These are phyloP conservation scores for Wickerhamomyces rabaulensis DNA, from an alignment of 805 yeast species.

Conservation along the genomic window DNA sequence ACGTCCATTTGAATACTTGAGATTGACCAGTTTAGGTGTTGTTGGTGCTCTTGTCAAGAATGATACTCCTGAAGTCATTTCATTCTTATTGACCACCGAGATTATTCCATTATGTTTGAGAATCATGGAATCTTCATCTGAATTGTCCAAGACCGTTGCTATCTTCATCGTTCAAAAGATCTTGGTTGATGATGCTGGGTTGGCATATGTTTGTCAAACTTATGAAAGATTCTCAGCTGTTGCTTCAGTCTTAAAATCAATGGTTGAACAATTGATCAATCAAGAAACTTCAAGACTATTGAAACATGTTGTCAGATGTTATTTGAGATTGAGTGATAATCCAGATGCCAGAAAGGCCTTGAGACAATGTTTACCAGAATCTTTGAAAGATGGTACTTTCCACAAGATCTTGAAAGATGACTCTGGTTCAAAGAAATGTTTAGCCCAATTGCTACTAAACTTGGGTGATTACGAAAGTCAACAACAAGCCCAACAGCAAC, in stretches of 20 bases:
- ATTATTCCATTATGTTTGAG: constrained; percentile 91
- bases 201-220: constrained; percentile 90
- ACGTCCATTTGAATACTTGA: constrained; percentile 87
- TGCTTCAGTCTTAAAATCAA: constrained; percentile 74
- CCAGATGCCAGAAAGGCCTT: constrained; percentile 85
- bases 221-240: constrained; percentile 94
- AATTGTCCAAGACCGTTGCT: constrained; percentile 88
- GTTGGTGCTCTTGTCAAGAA: constrained; percentile 95
- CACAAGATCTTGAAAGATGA: constrained; percentile 77
- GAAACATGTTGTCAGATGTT: constrained; percentile 93
- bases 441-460: constrained; percentile 74
- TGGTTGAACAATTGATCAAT: constrained; percentile 81
- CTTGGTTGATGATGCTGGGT: constrained; percentile 84
- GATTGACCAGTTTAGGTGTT: constrained; percentile 91
- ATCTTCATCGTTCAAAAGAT: constrained; percentile 93
- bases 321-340: constrained; percentile 84
- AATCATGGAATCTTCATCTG: constrained; percentile 94
- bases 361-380: constrained; percentile 78
- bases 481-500: constrained; percentile 9
- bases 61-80: constrained; percentile 92
- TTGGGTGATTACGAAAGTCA: constrained; percentile 39
- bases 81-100: constrained; percentile 88
- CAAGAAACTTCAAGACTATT: constrained; percentile 78
- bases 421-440: constrained; percentile 78
- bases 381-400: constrained; percentile 84